These are phyloP conservation scores for Entophlyctis luteolus DNA, from an alignment of 192 early-diverging fungal species.

Conservation along the genomic window DNA sequence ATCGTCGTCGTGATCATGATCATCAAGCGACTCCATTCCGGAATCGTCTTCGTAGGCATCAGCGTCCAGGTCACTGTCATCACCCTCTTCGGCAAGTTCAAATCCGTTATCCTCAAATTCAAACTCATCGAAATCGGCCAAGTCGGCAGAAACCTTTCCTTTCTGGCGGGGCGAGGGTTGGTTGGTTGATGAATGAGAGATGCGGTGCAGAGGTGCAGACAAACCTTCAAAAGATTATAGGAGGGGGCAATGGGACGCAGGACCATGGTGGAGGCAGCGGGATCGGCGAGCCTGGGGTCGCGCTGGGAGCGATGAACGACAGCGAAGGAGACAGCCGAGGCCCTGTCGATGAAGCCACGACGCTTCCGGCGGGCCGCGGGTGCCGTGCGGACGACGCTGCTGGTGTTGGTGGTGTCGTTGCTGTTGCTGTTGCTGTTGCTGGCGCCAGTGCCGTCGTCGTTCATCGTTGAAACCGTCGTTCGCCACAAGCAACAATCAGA, in stretches of 20 bases:
- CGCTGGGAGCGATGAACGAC: conserved; percentile 93
- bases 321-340: conserved; percentile 78
- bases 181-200: background rate
- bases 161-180: conserved; percentile 20
- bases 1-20: conserved; percentile 29
- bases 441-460: no score
- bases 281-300: conserved; percentile 84
- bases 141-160: conserved; percentile 37
- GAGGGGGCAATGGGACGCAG: conserved; percentile 71
- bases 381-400: no score
- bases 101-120: conserved; percentile 27
- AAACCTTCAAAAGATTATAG: conserved; percentile 52
- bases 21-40: conserved; percentile 29
- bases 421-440: no score
- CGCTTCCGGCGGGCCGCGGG: no score
- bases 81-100: conserved; percentile 34
- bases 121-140: conserved; percentile 35
- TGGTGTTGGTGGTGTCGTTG: no score
- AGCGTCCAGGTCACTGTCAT: conserved; percentile 9
- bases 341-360: conserved; percentile 90
- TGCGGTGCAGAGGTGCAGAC: background rate
- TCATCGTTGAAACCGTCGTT: no score
- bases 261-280: conserved; percentile 71
- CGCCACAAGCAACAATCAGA: no score
- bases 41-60: conserved; percentile 24